phyloP scores from a whole-genome alignment of 805 yeast genomes.

The Candida fluviatilis region DNA sequence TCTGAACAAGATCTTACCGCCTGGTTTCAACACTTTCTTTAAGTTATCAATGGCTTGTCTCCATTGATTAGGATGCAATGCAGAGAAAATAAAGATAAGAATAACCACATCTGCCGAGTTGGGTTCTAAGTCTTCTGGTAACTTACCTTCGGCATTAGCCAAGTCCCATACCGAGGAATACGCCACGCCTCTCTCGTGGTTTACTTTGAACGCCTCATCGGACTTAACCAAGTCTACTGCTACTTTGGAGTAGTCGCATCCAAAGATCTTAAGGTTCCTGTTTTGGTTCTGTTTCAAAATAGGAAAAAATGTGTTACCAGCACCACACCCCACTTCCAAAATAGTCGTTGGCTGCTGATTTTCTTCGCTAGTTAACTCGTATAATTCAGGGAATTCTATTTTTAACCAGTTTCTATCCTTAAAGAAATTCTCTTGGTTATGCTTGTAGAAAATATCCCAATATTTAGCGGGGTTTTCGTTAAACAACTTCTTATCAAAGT shows the following conservation, averaged over 20 bases:
- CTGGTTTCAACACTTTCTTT: conserved; percentile 76
- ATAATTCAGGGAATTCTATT: conserved; percentile 86
- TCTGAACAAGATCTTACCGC: conserved; percentile 83
- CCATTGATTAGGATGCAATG: conserved; percentile 93
- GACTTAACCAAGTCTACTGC: conserved; percentile 83
- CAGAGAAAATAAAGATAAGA: conserved; percentile 94
- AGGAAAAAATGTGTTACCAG: conserved; percentile 95
- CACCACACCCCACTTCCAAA: conserved; percentile 96
- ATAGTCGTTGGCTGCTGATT: conserved; percentile 70
- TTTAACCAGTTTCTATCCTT: conserved; percentile 96
- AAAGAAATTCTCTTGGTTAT: conserved; percentile 89
- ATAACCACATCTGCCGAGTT: conserved; percentile 86
- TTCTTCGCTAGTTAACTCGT: conserved; percentile 63
- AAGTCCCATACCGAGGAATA: conserved; percentile 94
- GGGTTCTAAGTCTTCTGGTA: conserved; percentile 84
- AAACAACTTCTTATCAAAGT: conserved; percentile 73
- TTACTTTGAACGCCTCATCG: conserved; percentile 55
- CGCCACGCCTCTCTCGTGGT: conserved; percentile 46
- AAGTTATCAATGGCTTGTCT: conserved; percentile 69
- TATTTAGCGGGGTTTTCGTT: conserved; percentile 86
- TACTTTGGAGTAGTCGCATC: conserved; percentile 84
- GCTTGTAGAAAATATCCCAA: conserved; percentile 92
- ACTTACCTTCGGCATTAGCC: conserved; percentile 62
- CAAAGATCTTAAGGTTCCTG: conserved; percentile 66
- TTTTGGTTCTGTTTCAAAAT: conserved; percentile 79